phyloP scores from a whole-genome alignment of 208 protist species.

The Acanthamoeba royreba region DNA sequence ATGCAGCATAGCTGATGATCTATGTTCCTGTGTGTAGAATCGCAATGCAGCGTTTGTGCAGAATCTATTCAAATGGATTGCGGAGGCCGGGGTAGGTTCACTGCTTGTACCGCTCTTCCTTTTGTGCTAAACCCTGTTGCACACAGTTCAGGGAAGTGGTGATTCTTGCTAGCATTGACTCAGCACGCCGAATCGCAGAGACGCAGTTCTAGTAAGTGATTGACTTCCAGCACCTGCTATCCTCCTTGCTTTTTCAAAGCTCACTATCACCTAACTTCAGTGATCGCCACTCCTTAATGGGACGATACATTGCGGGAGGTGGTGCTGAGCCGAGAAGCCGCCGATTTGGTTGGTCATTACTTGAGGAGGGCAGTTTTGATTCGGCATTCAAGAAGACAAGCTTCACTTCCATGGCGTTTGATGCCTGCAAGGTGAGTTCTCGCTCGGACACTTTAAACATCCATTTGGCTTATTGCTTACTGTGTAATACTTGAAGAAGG shows the following conservation, averaged over 20 bases:
- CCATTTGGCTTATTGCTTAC: background rate
- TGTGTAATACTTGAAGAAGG: background rate
- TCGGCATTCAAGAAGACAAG: background rate
- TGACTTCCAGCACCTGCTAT: background rate
- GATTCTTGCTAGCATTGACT: background rate
- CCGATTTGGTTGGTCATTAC: background rate
- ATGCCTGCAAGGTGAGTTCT: background rate
- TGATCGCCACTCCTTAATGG: background rate
- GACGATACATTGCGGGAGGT: background rate
- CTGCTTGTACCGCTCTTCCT: background rate
- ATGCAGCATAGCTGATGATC: background rate
- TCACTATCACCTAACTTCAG: background rate
- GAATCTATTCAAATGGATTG: background rate
- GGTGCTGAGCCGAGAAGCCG: background rate
- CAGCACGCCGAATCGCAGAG: background rate
- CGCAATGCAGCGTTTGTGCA: background rate
- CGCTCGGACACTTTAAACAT: background rate
- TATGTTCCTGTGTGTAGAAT: background rate
- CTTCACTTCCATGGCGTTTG: background rate
- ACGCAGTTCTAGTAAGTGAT: background rate
- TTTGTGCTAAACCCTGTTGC: background rate
- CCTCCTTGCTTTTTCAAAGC: background rate
- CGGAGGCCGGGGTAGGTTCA: background rate
- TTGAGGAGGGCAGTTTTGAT: constrained; percentile 21
- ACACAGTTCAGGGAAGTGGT: background rate